Evolutionary conservation across 2,329 filamentous ascomycete genomes (phyloP).

Genomic region (Paracoccidioides lutzii): DNA sequence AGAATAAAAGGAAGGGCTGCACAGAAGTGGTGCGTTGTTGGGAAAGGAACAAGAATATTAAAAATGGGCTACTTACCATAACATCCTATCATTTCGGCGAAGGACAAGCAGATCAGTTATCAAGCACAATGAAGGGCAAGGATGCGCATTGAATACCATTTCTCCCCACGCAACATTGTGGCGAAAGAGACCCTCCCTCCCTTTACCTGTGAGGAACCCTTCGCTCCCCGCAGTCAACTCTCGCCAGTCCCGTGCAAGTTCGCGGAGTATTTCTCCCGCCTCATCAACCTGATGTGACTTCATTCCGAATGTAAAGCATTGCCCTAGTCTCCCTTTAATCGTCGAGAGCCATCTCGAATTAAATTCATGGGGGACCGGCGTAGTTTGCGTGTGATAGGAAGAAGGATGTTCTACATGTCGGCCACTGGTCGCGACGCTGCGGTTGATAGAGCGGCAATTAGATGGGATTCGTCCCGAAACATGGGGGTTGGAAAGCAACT

Average conservation of each 20-base stretch:
- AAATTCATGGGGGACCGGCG: slow-evolving; percentile 16
- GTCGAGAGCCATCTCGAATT: slow-evolving; percentile 57
- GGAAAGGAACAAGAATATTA: background rate
- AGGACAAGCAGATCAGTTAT: slow-evolving; percentile 12
- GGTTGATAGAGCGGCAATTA: background rate
- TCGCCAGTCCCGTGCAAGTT: slow-evolving; percentile 55
- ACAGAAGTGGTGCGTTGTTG: background rate
- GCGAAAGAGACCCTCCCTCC: slow-evolving; percentile 49
- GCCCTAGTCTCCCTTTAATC: slow-evolving; percentile 54
- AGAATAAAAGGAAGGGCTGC: background rate
- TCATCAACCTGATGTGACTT: slow-evolving; percentile 43
- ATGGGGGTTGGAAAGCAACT: background rate
- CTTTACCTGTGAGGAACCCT: slow-evolving; percentile 55
- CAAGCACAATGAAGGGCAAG: background rate
- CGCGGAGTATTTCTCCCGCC: slow-evolving; percentile 46
- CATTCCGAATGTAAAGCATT: slow-evolving; percentile 63
- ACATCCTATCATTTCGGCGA: slow-evolving; percentile 24
- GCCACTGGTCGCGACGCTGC: slow-evolving; percentile 7
- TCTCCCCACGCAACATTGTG: slow-evolving; percentile 73
- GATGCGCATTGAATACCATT: slow-evolving; percentile 45
- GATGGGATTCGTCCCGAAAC: background rate
- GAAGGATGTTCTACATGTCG: slow-evolving; percentile 9
- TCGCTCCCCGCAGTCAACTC: slow-evolving; percentile 60
- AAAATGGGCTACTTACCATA: slow-evolving; percentile 28
- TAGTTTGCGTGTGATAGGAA: slow-evolving; percentile 1